Conservation (phyloP, 352 stramenopile species). For the Peronosclerospora sorghi region DNA sequence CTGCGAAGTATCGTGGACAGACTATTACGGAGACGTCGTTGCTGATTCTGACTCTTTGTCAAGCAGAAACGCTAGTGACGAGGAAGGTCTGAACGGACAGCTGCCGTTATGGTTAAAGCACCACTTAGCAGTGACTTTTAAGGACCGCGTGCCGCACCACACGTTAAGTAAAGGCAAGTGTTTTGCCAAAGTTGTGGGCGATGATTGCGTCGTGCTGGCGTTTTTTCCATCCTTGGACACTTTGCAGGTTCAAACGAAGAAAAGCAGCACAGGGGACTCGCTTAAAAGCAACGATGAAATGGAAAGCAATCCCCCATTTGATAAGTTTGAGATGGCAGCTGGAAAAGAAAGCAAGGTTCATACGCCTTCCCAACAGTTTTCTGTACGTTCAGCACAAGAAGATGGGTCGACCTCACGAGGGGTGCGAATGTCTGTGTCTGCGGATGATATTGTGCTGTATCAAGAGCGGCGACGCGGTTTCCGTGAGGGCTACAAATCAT, state of each 20-base stretch:
- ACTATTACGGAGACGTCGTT: slow-evolving; percentile 44
- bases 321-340: slow-evolving; percentile 2
- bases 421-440: slow-evolving; percentile 59
- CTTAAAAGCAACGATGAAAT: slow-evolving; percentile 4
- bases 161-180: slow-evolving; percentile 68
- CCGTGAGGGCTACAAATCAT: slow-evolving; percentile 77
- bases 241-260: slow-evolving; percentile 29
- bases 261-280: slow-evolving; percentile 11
- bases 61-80: slow-evolving; percentile 19
- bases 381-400: slow-evolving; percentile 15
- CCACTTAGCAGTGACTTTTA: slow-evolving; percentile 29
- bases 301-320: slow-evolving; percentile 1
- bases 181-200: slow-evolving; percentile 72
- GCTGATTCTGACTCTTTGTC: slow-evolving; percentile 4
- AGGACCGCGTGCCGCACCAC: slow-evolving; percentile 22
- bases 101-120: slow-evolving; percentile 69
- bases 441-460: slow-evolving; percentile 78
- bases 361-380: slow-evolving; percentile 21
- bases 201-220: slow-evolving; percentile 60
- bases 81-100: slow-evolving; percentile 38
- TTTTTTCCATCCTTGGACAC: slow-evolving; percentile 67
- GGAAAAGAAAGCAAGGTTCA: slow-evolving; percentile 5
- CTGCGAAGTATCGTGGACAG: slow-evolving; percentile 79
- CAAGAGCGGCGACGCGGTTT: slow-evolving; percentile 70
- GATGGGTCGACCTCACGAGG: slow-evolving; percentile 14